These are phyloP conservation scores for Chenopodium album DNA, from an alignment of 148 eudicot genomes.

Conservation along the genomic window DNA sequence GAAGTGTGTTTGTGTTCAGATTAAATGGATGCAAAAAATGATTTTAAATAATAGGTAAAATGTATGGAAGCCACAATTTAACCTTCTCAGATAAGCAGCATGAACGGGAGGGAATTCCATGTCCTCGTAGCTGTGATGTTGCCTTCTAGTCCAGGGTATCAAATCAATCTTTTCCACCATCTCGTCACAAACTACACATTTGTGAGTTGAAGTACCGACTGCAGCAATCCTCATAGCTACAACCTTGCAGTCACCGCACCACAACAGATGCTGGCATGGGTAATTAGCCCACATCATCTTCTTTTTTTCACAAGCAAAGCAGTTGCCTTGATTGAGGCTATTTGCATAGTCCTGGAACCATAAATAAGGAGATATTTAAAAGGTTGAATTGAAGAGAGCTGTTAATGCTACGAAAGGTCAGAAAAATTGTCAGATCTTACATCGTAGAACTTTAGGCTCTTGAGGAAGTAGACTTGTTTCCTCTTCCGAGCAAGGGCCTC, in stretches of 20 bases:
- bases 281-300: constrained; percentile 39
- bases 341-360: constrained; percentile 34
- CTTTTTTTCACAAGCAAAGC: constrained; percentile 36
- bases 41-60: background rate
- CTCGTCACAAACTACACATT: constrained; percentile 36
- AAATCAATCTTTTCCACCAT: constrained; percentile 34
- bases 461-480: constrained; percentile 37
- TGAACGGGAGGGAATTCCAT: constrained; percentile 32
- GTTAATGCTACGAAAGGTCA: background rate
- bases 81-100: constrained; percentile 29
- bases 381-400: background rate
- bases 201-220: constrained; percentile 32
- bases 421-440: constrained; percentile 15
- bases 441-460: constrained; percentile 28
- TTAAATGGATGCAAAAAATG: background rate
- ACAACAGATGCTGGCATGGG: constrained; percentile 40
- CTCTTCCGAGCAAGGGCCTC: constrained; percentile 38
- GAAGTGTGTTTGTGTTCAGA: background rate
- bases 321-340: constrained; percentile 27
- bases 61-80: background rate
- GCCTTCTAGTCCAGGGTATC: constrained; percentile 20
- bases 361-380: background rate
- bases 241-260: constrained; percentile 39
- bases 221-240: constrained; percentile 30
- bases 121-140: constrained; percentile 10